These are phyloP conservation scores for Penicillium vulpinum DNA, from an alignment of 2,329 filamentous ascomycete species.

Conservation along the genomic window DNA sequence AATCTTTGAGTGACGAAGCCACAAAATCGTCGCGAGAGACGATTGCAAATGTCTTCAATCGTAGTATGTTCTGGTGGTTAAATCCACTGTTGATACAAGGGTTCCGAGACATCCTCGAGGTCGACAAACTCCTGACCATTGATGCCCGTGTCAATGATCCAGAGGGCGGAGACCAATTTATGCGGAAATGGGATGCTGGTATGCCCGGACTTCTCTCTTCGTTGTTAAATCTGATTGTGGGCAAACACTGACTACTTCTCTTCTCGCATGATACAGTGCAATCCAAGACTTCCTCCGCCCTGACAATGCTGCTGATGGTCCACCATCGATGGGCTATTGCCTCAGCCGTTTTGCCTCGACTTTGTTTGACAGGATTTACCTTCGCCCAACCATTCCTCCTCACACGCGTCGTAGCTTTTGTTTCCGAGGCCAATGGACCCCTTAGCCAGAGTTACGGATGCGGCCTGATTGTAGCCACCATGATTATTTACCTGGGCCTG, in stretches of 20 bases:
- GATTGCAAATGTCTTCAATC: neutral
- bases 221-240: neutral
- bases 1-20: neutral
- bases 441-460: slow-evolving; percentile 24
- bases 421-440: neutral
- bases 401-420: neutral
- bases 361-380: neutral
- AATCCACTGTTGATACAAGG: neutral
- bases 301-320: neutral
- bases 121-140: neutral
- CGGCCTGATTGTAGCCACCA: slow-evolving; percentile 46
- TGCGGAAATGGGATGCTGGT: neutral
- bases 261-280: neutral
- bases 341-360: neutral
- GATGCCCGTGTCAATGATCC: neutral
- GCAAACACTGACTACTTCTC: neutral
- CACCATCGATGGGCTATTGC: neutral
- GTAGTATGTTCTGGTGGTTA: neutral
- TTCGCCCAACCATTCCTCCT: neutral
- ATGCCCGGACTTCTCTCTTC: no score
- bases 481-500: slow-evolving; percentile 46
- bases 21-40: neutral
- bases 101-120: neutral
- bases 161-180: neutral
- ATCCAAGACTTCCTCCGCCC: neutral